A percentile compares a stretch with the other conserved stretches of the same genome.
These are phyloP conservation scores for Fusarium secorum DNA, from an alignment of 2,329 filamentous ascomycete species.

Conservation along the genomic window DNA sequence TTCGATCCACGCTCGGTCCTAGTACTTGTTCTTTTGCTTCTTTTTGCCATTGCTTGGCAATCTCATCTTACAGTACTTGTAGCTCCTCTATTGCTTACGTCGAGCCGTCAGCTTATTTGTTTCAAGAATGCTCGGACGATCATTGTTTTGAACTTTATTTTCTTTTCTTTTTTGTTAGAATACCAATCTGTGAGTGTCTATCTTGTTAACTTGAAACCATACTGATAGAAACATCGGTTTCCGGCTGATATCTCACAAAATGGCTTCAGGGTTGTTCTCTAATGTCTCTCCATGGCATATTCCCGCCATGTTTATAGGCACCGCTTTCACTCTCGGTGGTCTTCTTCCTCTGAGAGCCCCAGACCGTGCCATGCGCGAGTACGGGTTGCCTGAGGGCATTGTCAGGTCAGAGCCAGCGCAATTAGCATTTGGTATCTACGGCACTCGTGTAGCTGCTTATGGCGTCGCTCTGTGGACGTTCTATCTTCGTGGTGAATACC, in stretches of 20 bases:
- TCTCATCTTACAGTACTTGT: background rate
- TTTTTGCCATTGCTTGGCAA: background rate
- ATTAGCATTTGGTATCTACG: conserved; percentile 41
- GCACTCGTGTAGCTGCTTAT: conserved; percentile 30
- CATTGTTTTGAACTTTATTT: background rate
- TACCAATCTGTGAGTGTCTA: background rate
- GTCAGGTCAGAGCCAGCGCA: conserved; percentile 44
- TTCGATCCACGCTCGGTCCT: conserved; percentile 39
- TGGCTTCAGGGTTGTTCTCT: conserved; percentile 23
- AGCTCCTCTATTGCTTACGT: background rate
- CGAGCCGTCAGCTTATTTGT: background rate
- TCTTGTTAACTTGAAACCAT: background rate
- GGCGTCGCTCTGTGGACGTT: conserved; percentile 36
- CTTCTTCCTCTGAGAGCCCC: conserved; percentile 46
- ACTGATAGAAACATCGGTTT: background rate
- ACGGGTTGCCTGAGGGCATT: conserved; percentile 45
- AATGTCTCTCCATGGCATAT: conserved; percentile 38
- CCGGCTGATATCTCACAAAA: background rate
- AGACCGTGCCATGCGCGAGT: conserved; percentile 44
- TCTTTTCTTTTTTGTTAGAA: background rate
- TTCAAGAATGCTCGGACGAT: background rate
- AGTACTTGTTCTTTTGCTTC: background rate
- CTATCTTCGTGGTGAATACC: conserved; percentile 32
- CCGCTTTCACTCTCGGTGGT: conserved; percentile 44
- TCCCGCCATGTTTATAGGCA: conserved; percentile 42